Base-by-base conservation (phyloP, 768 basidiomycete genomes). In the Collybia nuda region DNA sequence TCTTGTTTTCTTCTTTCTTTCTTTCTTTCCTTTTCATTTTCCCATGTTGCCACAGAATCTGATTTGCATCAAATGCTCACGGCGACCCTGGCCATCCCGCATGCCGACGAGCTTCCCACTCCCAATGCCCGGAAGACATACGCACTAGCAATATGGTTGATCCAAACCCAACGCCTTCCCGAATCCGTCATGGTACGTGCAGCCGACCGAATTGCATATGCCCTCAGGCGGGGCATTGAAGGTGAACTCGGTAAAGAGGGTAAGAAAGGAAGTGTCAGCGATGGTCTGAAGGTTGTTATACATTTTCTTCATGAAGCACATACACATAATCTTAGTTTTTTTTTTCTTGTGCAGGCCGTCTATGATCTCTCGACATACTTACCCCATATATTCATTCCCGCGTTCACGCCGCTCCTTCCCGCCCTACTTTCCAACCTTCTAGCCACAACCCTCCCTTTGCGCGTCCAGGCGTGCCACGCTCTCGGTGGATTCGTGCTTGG, bases 171-270 rank as follows among this genome's bases (percentile, higher is more conserved):
- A 55, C 82, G 86, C 6, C 75, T 93, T 7, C 85, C 90, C 18
- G 66, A 72, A 17, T 67, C 71, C 0, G 77, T 92, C 18, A 72
- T 93, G 12, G 58, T 69, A 8, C 85, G 85, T 5, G 80, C 86
- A 5, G 78, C 76, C 6, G 80, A 84, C 56, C 77, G 85, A 21
- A 89, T 93, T 28, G 77, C 85, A 1, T 82, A 81, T 50, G 87
- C 88, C 2, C 62, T 93, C 17, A 77, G 82, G 44, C 83, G 90
- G 39, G 91, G 86, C 21, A 78, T 93, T 51, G 86, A 88, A 48
- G 91, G 91, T 6, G 86, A 92, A 54, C 78, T 93, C 12, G 91
- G 91, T 5, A 90, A 89, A 62, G 91, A 93, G 64, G 91, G 91
- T 8, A 93, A 93, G 73, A 92, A 90, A 60, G 91, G 91, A 0